Conservation (phyloP, 345 rosid genomes). For the Zanthoxylum bungeanum region DNA sequence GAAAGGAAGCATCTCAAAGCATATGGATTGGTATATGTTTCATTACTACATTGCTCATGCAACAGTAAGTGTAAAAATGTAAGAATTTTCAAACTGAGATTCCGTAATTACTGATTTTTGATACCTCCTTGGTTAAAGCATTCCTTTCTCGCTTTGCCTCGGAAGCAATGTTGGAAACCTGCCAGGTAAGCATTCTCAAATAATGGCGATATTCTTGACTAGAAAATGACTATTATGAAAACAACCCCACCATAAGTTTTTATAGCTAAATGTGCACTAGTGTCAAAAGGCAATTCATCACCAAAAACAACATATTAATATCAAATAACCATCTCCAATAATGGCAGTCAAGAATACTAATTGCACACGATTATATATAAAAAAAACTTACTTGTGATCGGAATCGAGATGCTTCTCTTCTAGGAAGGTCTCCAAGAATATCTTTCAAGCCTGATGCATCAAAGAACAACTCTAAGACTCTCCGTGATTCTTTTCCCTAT, state of each 20-base stretch:
- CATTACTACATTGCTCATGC: background rate
- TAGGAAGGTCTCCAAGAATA: constrained; percentile 62
- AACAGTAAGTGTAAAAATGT: background rate
- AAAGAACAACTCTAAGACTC: constrained; percentile 4
- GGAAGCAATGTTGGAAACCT: constrained; percentile 68
- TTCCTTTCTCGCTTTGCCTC: constrained; percentile 71
- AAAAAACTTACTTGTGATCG: constrained; percentile 58
- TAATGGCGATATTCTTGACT: background rate
- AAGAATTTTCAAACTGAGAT: constrained; percentile 61
- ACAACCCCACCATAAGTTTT: background rate
- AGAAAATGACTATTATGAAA: background rate
- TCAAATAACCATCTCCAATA: background rate
- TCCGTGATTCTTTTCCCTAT: constrained; percentile 1
- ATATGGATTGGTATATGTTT: constrained; percentile 4
- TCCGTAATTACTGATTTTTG: constrained; percentile 84
- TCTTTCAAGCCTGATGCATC: constrained; percentile 70
- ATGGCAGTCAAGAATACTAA: background rate
- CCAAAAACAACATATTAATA: no score
- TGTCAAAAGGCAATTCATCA: no score
- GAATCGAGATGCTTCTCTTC: constrained; percentile 81
- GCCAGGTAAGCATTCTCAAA: constrained; percentile 21
- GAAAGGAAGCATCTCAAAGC: constrained; percentile 18
- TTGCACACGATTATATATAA: background rate
- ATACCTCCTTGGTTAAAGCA: constrained; percentile 69
- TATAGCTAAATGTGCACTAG: background rate